Percentiles rank a stretch among this genome's conserved stretches.
phyloP scores from a whole-genome alignment of 768 basidiomycete species.

The Suillus cothurnatus region DNA sequence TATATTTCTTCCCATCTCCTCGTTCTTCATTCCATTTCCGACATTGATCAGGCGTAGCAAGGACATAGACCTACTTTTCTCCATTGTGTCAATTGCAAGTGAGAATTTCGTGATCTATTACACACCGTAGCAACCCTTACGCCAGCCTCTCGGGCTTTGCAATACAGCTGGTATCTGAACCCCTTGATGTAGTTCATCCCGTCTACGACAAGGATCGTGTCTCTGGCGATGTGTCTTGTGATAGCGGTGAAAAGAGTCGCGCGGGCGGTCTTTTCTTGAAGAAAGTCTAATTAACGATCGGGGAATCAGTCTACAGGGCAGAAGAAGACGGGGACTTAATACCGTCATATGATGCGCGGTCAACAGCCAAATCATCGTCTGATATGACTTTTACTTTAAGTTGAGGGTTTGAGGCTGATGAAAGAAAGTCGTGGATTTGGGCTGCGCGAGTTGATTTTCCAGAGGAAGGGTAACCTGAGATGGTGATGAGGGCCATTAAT shows the following conservation, averaged over 20 bases:
- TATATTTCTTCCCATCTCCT: constrained; percentile 52
- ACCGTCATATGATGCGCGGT: constrained; percentile 76
- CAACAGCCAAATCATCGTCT: constrained; percentile 70
- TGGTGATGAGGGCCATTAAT: constrained; percentile 92
- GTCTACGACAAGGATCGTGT: constrained; percentile 87
- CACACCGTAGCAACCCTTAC: constrained; percentile 85
- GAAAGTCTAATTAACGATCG: constrained; percentile 55
- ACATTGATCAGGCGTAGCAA: constrained; percentile 70
- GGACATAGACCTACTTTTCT: constrained; percentile 66
- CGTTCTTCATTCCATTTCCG: constrained; percentile 71
- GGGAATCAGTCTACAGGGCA: constrained; percentile 4
- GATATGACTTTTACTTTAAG: constrained; percentile 57
- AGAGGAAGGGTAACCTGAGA: constrained; percentile 85
- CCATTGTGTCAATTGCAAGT: constrained; percentile 3
- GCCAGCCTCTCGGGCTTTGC: constrained; percentile 87
- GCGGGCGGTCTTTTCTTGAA: constrained; percentile 86
- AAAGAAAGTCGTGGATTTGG: constrained; percentile 60
- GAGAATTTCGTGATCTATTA: constrained; percentile 19
- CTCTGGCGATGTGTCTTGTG: constrained; percentile 68
- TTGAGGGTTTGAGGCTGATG: constrained; percentile 4
- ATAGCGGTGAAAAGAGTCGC: constrained; percentile 82
- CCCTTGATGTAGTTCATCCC: constrained; percentile 98
- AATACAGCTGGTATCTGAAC: constrained; percentile 97
- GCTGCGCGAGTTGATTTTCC: constrained; percentile 80
- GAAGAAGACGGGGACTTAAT: constrained; percentile 19